Evolutionary conservation across 2,329 filamentous ascomycete species (phyloP).

Genomic region (Teratosphaeria destructans): DNA sequence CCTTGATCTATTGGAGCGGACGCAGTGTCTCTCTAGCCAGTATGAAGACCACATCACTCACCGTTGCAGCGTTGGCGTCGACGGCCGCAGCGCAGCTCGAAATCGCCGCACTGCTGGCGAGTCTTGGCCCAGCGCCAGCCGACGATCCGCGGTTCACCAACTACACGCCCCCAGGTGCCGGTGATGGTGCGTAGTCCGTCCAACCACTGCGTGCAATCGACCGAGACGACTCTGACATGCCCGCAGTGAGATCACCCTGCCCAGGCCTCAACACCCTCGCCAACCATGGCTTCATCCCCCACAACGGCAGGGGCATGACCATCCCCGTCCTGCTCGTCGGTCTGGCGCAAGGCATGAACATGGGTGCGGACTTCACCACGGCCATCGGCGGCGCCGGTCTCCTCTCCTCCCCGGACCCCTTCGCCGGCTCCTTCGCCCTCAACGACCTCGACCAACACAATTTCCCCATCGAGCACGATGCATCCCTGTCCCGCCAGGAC

Average conservation of each 20-base stretch:
- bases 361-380: conserved; percentile 20
- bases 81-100: neutral
- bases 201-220: neutral
- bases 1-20: neutral
- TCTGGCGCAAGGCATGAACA: conserved; percentile 18
- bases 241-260: conserved; percentile 18
- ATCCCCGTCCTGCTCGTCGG: conserved; percentile 16
- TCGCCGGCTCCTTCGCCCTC: conserved; percentile 15
- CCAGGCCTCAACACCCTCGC: conserved; percentile 19
- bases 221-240: neutral
- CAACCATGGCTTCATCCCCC: conserved; percentile 18
- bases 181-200: conserved; percentile 9
- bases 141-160: conserved; percentile 18
- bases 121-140: conserved; percentile 15
- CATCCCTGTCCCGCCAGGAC: conserved; percentile 25
- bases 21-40: neutral
- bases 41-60: neutral
- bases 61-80: neutral
- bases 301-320: conserved; percentile 15
- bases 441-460: conserved; percentile 22
- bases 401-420: conserved; percentile 11
- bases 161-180: conserved; percentile 14
- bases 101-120: conserved; percentile 9
- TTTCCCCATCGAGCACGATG: conserved; percentile 30
- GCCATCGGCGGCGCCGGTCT: conserved; percentile 19